phyloP scores from a whole-genome alignment of 2,329 filamentous ascomycete genomes.

The Ophiostoma quercus region DNA sequence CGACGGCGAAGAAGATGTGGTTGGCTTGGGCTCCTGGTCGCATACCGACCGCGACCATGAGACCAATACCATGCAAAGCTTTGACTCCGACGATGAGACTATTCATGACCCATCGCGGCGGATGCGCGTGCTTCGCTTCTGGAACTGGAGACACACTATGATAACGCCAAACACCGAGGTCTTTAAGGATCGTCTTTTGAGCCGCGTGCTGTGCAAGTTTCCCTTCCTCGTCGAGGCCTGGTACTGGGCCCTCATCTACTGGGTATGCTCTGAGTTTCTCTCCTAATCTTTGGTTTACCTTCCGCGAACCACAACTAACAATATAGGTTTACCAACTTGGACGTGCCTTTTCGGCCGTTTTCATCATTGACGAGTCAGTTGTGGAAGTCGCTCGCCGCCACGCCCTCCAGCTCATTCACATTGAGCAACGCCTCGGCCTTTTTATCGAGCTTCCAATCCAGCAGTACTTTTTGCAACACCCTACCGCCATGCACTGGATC shows the following conservation, averaged over 20 bases:
- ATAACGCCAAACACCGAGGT: constrained; percentile 57
- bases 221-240: constrained; percentile 70
- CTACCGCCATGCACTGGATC: constrained; percentile 59
- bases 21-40: not conserved
- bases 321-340: constrained; percentile 66
- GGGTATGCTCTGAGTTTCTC: constrained; percentile 47
- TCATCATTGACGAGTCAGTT: constrained; percentile 57
- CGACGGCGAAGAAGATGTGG: constrained; percentile 7
- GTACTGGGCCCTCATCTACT: constrained; percentile 74
- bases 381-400: constrained; percentile 64
- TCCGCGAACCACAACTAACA: not conserved
- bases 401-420: constrained; percentile 60
- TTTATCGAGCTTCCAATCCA: constrained; percentile 63
- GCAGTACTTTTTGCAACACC: constrained; percentile 45
- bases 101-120: constrained; percentile 23
- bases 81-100: constrained; percentile 1
- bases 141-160: constrained; percentile 44
- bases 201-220: constrained; percentile 59
- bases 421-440: constrained; percentile 60
- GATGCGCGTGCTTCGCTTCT: constrained; percentile 34
- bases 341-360: constrained; percentile 65
- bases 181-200: constrained; percentile 56
- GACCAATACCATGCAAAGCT: not conserved
- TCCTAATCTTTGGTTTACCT: not conserved
- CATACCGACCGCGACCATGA: not conserved